Percentiles rank a stretch among this genome's conserved stretches.
phyloP scores from a whole-genome alignment of 2,329 filamentous ascomycete genomes.

The Clarireedia monteithiana region DNA sequence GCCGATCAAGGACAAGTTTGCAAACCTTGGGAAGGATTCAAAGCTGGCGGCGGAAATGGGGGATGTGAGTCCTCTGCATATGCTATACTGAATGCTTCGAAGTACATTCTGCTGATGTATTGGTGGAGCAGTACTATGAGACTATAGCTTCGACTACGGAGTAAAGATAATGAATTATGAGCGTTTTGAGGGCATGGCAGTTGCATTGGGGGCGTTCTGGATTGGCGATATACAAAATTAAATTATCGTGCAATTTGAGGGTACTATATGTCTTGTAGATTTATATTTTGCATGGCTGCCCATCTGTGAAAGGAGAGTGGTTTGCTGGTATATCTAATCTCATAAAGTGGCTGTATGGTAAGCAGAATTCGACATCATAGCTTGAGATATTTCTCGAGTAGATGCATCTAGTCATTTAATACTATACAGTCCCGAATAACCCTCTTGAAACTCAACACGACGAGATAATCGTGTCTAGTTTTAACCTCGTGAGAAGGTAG shows the following conservation, averaged over 20 bases:
- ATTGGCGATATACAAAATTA: not conserved
- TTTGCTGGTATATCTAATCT: too few relatives aligned
- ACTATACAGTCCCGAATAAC: not conserved
- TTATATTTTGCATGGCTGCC: too few relatives aligned
- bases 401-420: not conserved
- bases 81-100: conserved; percentile 10
- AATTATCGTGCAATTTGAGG: not conserved
- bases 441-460: not conserved
- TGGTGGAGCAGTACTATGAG: conserved; percentile 22
- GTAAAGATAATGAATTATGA: conserved; percentile 13
- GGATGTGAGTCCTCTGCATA: conserved; percentile 30
- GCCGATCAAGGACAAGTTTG: conserved; percentile 47
- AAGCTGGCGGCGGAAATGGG: conserved; percentile 33
- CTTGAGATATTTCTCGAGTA: not conserved
- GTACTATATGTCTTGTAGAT: too few relatives aligned
- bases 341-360: too few relatives aligned
- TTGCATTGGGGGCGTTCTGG: conserved; percentile 6
- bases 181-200: not conserved
- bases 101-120: conserved; percentile 21
- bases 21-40: conserved; percentile 17
- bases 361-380: too few relatives aligned
- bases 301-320: too few relatives aligned
- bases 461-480: not conserved
- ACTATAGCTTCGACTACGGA: conserved; percentile 18
- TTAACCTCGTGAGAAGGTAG: not conserved